Conservation (phyloP, 768 basidiomycete species). For the Zangia roseola region DNA sequence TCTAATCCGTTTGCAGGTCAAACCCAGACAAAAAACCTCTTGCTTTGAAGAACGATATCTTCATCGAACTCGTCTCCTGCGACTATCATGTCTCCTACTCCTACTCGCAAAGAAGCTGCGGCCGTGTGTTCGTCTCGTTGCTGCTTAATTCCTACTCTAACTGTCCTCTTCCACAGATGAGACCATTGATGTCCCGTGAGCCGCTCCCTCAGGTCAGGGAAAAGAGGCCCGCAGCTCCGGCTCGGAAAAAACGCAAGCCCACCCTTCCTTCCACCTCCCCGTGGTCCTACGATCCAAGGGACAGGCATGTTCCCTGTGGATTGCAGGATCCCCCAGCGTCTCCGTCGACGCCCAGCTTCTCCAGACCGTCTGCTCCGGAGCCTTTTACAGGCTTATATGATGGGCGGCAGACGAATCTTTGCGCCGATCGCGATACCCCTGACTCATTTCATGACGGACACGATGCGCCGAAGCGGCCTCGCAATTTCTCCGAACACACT, state of each 20-base stretch:
- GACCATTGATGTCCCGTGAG: constrained; percentile 18
- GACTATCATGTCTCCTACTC: constrained; percentile 9
- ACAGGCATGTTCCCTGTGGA: constrained; percentile 23
- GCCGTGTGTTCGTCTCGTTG: constrained; percentile 19
- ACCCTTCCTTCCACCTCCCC: constrained; percentile 16
- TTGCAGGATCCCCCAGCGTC: constrained; percentile 14
- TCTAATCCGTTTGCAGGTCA: constrained; percentile 14
- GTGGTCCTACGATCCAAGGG: constrained; percentile 19
- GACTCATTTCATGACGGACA: constrained; percentile 6
- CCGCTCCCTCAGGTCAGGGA: constrained; percentile 27
- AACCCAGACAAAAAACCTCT: constrained; percentile 7
- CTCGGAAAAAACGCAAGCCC: constrained; percentile 26
- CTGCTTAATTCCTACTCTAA: constrained; percentile 10
- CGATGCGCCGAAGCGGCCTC: constrained; percentile 19
- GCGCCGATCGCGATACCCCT: constrained; percentile 7
- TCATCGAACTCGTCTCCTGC: constrained; percentile 2
- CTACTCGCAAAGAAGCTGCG: constrained; percentile 19
- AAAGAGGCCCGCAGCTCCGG: constrained; percentile 15
- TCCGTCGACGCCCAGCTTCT: constrained; percentile 5
- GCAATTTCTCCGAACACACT: constrained; percentile 8
- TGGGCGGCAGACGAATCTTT: constrained; percentile 7
- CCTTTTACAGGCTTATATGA: constrained; percentile 9
- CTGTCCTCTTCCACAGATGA: constrained; percentile 19
- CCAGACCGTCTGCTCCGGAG: constrained; percentile 11
- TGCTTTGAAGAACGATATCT: constrained; percentile 9